A percentile compares a stretch with the other conserved stretches of the same genome.
Evolutionary conservation across 768 basidiomycete genomes (phyloP).

Genomic region (Amanita pallidorosea): DNA sequence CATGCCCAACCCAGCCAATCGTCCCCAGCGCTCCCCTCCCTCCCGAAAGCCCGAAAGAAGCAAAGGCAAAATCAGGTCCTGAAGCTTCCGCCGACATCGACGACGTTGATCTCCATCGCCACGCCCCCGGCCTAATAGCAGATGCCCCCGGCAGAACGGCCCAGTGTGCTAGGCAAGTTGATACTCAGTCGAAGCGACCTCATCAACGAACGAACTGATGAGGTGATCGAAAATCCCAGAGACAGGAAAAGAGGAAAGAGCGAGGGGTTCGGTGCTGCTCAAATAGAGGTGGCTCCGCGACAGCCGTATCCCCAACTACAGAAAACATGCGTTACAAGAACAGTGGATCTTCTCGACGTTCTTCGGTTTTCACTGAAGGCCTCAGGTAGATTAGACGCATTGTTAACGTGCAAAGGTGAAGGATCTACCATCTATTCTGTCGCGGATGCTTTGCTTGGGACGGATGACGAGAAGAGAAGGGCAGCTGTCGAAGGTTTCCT

Average conservation of each 20-base stretch:
- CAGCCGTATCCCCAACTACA: constrained; percentile 11
- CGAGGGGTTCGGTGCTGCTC: constrained; percentile 44
- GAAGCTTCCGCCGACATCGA: constrained; percentile 11
- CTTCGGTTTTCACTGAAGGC: constrained; percentile 41
- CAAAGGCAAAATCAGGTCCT: constrained; percentile 32
- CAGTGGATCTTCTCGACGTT: constrained; percentile 46
- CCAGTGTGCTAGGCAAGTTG: constrained; percentile 33
- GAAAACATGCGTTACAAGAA: constrained; percentile 31
- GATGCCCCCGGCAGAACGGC: constrained; percentile 29
- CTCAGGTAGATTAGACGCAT: constrained; percentile 28
- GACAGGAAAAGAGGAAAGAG: constrained; percentile 42
- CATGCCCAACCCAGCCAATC: constrained; percentile 26
- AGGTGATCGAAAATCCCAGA: constrained; percentile 34
- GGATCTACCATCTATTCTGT: constrained; percentile 41
- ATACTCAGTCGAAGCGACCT: constrained; percentile 70
- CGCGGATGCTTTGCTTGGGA: constrained; percentile 44
- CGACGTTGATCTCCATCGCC: constrained; percentile 29
- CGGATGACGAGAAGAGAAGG: constrained; percentile 39
- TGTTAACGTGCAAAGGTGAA: constrained; percentile 41
- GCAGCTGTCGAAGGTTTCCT: constrained; percentile 45
- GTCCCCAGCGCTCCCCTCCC: constrained; percentile 75
- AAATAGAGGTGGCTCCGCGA: constrained; percentile 31
- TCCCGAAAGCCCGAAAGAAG: constrained; percentile 56
- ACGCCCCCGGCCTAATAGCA: constrained; percentile 22
- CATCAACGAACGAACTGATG: constrained; percentile 20